Conservation (phyloP, 768 basidiomycete genomes). For the Agaricus subrufescens region DNA sequence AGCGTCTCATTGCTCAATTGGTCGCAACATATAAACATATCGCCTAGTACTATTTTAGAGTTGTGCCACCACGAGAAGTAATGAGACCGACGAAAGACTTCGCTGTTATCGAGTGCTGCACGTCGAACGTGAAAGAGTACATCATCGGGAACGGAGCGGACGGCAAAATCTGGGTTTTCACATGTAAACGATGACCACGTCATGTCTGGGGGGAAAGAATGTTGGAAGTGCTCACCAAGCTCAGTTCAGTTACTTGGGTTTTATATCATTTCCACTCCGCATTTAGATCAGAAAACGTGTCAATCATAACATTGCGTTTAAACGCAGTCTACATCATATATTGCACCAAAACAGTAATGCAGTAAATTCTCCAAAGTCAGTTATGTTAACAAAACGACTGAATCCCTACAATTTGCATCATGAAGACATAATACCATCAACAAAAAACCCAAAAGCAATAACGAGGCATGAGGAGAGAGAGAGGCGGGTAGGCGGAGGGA, state of each 20-base stretch:
- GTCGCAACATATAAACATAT: conserved; percentile 67
- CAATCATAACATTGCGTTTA: neutral
- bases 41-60: conserved; percentile 31
- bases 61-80: neutral
- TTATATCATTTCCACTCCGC: neutral
- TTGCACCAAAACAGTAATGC: neutral
- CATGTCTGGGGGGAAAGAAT: conserved; percentile 13
- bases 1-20: conserved; percentile 26
- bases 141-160: conserved; percentile 51
- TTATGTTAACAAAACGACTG: conserved; percentile 8
- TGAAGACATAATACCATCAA: conserved; percentile 10
- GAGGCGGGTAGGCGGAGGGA: conserved; percentile 13
- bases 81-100: conserved; percentile 54
- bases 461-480: conserved; percentile 14
- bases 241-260: neutral
- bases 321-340: conserved; percentile 4
- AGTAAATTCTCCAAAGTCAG: conserved; percentile 10
- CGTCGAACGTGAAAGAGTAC: conserved; percentile 46
- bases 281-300: conserved; percentile 13
- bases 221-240: neutral
- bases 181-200: conserved; percentile 37
- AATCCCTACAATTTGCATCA: conserved; percentile 13
- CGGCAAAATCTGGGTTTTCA: conserved; percentile 48
- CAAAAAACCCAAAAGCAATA: neutral
- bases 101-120: conserved; percentile 45